A percentile compares a stretch with the other conserved stretches of the same genome.
Conservation (phyloP, 2,329 filamentous ascomycete species). For the Aspergillus costaricaensis region DNA sequence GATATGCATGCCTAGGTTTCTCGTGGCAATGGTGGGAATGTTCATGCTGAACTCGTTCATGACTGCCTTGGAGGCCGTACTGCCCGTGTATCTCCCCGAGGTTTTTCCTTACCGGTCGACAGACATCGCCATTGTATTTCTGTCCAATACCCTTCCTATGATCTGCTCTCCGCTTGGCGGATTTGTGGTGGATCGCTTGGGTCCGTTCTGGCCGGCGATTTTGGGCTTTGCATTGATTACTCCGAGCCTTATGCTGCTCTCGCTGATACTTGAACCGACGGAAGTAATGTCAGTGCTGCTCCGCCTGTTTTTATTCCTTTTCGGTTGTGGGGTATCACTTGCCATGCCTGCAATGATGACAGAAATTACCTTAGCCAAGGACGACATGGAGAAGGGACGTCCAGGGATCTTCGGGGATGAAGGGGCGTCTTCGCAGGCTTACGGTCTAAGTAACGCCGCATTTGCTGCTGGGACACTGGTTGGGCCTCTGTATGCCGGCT, state of each 20-base stretch:
- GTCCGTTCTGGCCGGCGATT: conserved; percentile 11
- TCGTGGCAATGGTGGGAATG: neutral
- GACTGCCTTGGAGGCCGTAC: neutral
- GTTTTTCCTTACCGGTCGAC: neutral
- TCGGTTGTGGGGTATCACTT: conserved; percentile 28
- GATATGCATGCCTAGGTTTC: neutral
- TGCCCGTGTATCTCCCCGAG: neutral
- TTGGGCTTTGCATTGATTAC: conserved; percentile 9
- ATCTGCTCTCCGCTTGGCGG: neutral
- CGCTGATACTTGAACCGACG: conserved; percentile 1
- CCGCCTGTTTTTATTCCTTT: conserved; percentile 10
- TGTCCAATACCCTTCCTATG: neutral
- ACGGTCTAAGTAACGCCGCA: conserved; percentile 55
- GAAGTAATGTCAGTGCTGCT: neutral
- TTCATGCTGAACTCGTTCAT: neutral
- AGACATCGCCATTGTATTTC: neutral
- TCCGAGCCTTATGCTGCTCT: conserved; percentile 14
- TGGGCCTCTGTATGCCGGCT: conserved; percentile 53
- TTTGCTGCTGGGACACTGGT: conserved; percentile 53
- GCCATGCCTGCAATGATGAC: conserved; percentile 64
- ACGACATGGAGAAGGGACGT: conserved; percentile 41
- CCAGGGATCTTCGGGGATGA: conserved; percentile 48
- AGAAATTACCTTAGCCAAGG: conserved; percentile 49
- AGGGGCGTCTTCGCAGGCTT: conserved; percentile 60
- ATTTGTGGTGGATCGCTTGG: conserved; percentile 18